phyloP scores from a whole-genome alignment of 2,329 filamentous ascomycete genomes.

The Penicillium sp. region DNA sequence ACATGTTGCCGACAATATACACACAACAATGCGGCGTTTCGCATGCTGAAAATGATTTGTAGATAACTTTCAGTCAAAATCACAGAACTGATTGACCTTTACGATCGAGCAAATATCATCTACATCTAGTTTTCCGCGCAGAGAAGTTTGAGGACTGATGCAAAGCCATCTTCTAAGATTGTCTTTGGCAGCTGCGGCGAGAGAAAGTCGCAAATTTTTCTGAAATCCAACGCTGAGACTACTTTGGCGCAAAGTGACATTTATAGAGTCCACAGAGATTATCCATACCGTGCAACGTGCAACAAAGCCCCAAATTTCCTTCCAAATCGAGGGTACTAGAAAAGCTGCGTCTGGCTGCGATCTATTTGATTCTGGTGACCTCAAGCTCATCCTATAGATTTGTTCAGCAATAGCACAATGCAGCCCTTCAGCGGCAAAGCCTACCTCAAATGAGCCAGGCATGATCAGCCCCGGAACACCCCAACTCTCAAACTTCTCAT shows the following conservation, averaged over 20 bases:
- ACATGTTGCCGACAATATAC: too few species aligned
- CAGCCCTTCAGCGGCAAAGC: neutral
- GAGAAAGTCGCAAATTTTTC: neutral
- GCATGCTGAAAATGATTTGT: too few species aligned
- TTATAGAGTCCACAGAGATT: neutral
- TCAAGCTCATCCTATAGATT: neutral
- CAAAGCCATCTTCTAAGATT: too few species aligned
- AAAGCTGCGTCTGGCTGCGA: neutral
- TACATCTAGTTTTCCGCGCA: too few species aligned
- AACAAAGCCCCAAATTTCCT: neutral
- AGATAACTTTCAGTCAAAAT: too few species aligned
- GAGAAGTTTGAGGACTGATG: too few species aligned
- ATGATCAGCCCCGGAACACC: constrained; percentile 12
- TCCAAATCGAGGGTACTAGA: neutral
- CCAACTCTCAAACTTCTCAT: constrained; percentile 8
- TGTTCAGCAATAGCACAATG: neutral
- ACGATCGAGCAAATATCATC: too few species aligned
- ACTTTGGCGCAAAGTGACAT: neutral
- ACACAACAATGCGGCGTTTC: too few species aligned
- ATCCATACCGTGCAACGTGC: neutral
- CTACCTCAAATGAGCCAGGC: constrained; percentile 11
- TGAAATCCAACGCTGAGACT: neutral
- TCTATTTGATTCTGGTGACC: neutral
- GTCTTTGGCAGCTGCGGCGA: neutral
- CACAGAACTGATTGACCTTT: too few species aligned